Conservation (phyloP, 2,329 filamentous ascomycete species). For the Zarea fungicola region DNA sequence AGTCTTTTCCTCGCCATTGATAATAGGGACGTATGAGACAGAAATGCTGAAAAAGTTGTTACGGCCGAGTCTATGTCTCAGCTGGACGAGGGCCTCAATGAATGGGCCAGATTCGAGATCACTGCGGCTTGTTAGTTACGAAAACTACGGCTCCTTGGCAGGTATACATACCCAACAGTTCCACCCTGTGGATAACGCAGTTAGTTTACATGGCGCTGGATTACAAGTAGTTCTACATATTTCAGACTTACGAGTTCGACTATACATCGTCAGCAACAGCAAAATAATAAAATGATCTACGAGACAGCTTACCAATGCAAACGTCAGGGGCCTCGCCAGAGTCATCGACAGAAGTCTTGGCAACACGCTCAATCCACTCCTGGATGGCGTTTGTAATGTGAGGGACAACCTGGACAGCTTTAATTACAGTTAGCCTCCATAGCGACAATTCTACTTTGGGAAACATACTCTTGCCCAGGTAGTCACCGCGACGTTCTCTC, state of each 20-base stretch:
- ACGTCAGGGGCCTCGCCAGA: constrained; percentile 80
- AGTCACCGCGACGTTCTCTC: constrained; percentile 62
- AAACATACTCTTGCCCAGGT: constrained; percentile 65
- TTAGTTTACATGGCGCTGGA: background rate
- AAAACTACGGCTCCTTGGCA: background rate
- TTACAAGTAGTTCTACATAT: too few species aligned
- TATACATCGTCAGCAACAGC: constrained; percentile 20
- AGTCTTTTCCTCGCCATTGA: constrained; percentile 75
- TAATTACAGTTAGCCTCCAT: background rate
- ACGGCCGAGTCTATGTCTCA: constrained; percentile 65
- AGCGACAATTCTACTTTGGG: background rate
- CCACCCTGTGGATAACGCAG: constrained; percentile 41
- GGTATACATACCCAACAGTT: constrained; percentile 44
- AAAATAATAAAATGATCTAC: background rate
- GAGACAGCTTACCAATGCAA: constrained; percentile 66
- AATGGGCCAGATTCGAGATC: constrained; percentile 88
- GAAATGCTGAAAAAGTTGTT: constrained; percentile 85
- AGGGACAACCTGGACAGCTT: constrained; percentile 50
- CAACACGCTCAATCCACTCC: constrained; percentile 85
- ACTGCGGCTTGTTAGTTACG: constrained; percentile 28
- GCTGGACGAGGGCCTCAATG: constrained; percentile 77
- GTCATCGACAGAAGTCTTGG: constrained; percentile 80
- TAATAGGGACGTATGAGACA: constrained; percentile 73
- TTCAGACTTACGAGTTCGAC: constrained; percentile 31
- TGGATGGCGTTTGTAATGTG: constrained; percentile 90